Evolutionary conservation across 495 filamentous ascomycete genomes (phyloP).

Genomic region (Hypoxylon perforatum): DNA sequence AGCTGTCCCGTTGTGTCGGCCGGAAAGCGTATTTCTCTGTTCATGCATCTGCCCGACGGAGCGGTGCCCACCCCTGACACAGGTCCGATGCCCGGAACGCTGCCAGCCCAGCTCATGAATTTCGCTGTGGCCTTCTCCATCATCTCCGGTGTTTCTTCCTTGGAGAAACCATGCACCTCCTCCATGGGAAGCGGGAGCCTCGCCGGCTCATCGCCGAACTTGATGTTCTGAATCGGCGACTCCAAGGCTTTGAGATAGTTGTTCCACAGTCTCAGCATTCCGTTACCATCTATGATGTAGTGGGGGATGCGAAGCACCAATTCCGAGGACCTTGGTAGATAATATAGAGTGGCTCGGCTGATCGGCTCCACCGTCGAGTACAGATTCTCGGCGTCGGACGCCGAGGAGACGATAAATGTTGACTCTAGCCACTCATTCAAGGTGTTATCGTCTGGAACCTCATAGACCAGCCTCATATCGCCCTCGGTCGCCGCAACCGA

Average conservation of each 20-base stretch:
- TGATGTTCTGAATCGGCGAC: constrained; percentile 21
- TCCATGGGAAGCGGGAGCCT: constrained; percentile 30
- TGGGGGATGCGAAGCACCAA: constrained; percentile 33
- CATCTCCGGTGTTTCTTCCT: constrained; percentile 21
- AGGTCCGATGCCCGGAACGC: constrained; percentile 31
- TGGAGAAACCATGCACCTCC: constrained; percentile 18
- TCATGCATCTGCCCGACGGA: constrained; percentile 21
- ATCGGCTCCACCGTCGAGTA: constrained; percentile 17
- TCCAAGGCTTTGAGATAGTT: constrained; percentile 16
- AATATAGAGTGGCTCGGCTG: constrained; percentile 44
- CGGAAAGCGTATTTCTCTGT: constrained; percentile 24
- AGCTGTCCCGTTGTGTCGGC: constrained; percentile 18
- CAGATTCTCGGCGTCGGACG: constrained; percentile 32
- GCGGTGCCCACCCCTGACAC: constrained; percentile 19
- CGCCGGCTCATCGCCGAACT: constrained; percentile 31
- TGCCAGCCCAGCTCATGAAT: constrained; percentile 31
- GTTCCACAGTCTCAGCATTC: constrained; percentile 29
- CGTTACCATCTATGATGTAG: constrained; percentile 26
- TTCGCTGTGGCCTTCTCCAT: constrained; percentile 20
- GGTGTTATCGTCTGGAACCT: constrained; percentile 34
- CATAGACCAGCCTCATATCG: constrained; percentile 41
- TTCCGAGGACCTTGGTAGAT: constrained; percentile 41
- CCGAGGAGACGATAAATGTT: constrained; percentile 42
- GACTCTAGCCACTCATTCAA: constrained; percentile 37
- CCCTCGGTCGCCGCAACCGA: constrained; percentile 33